phyloP scores from a whole-genome alignment of 202 grass and related monocot species.

The Miscanthus sacchariflorus region DNA sequence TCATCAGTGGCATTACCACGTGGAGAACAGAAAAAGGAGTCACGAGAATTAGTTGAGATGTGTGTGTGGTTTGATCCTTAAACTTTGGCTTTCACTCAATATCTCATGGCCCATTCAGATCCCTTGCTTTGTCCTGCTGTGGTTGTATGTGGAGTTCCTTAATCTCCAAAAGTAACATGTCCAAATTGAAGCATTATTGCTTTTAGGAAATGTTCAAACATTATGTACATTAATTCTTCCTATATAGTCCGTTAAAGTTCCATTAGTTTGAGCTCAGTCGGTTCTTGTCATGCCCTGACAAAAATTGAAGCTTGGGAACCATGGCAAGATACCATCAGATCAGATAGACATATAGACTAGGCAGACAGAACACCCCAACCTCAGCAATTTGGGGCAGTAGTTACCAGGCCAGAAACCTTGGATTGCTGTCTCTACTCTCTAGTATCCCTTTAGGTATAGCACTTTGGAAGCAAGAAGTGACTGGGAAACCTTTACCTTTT shows the following conservation, averaged over 20 bases:
- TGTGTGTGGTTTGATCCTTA: slow-evolving; percentile 43
- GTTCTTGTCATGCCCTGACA: background rate
- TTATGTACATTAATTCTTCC: background rate
- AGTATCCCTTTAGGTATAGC: slow-evolving; percentile 41
- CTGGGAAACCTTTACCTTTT: slow-evolving; percentile 43
- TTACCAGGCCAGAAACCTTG: slow-evolving; percentile 55
- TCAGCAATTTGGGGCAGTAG: slow-evolving; percentile 46
- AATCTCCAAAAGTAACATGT: slow-evolving; percentile 8
- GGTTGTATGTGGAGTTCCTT: slow-evolving; percentile 15
- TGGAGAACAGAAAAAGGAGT: slow-evolving; percentile 27
- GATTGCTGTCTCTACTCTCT: slow-evolving; percentile 45
- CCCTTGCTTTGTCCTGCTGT: slow-evolving; percentile 23
- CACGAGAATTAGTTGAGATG: slow-evolving; percentile 34
- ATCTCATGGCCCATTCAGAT: slow-evolving; percentile 35
- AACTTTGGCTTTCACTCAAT: slow-evolving; percentile 60
- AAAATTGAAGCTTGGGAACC: slow-evolving; percentile 34
- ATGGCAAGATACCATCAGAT: slow-evolving; percentile 22
- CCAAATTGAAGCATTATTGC: background rate
- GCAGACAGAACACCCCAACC: slow-evolving; percentile 56
- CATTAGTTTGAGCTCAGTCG: background rate
- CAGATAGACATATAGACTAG: slow-evolving; percentile 20
- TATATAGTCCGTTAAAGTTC: background rate
- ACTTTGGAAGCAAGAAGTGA: slow-evolving; percentile 59
- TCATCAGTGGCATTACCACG: slow-evolving; percentile 51
- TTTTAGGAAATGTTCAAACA: background rate